phyloP scores from a whole-genome alignment of 306 rosid genomes.

The Psophocarpus tetragonolobus region DNA sequence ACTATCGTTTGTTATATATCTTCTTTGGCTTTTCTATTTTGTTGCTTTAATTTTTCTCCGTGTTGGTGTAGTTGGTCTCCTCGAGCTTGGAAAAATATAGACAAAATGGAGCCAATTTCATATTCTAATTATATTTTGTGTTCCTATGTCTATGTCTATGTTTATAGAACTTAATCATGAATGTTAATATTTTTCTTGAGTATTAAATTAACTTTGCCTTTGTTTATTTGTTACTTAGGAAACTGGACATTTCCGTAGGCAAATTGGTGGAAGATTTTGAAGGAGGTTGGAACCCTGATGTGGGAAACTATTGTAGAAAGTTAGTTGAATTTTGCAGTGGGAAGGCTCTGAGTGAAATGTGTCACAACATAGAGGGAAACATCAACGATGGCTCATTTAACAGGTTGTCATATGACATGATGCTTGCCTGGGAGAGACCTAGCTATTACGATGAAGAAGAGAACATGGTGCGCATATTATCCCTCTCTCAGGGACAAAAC shows the following conservation, averaged over 20 bases:
- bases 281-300: slow-evolving; percentile 53
- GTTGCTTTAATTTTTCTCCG: background rate
- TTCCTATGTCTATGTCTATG: background rate
- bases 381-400: slow-evolving; percentile 60
- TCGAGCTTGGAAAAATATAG: background rate
- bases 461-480: slow-evolving; percentile 35
- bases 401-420: slow-evolving; percentile 73
- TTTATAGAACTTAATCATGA: background rate
- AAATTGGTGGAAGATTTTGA: slow-evolving; percentile 71
- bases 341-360: slow-evolving; percentile 48
- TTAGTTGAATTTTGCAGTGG: slow-evolving; percentile 75
- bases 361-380: slow-evolving; percentile 49
- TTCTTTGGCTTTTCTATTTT: background rate
- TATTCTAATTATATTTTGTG: background rate
- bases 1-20: too few relatives aligned
- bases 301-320: slow-evolving; percentile 51
- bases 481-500: background rate
- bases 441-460: slow-evolving; percentile 50
- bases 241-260: slow-evolving; percentile 52
- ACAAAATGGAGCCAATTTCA: background rate
- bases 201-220: background rate
- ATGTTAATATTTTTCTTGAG: background rate
- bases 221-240: slow-evolving; percentile 35
- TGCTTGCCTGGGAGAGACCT: slow-evolving; percentile 95
- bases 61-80: background rate